Conservation (phyloP, 2,329 filamentous ascomycete genomes). For the Capronia coronata region DNA sequence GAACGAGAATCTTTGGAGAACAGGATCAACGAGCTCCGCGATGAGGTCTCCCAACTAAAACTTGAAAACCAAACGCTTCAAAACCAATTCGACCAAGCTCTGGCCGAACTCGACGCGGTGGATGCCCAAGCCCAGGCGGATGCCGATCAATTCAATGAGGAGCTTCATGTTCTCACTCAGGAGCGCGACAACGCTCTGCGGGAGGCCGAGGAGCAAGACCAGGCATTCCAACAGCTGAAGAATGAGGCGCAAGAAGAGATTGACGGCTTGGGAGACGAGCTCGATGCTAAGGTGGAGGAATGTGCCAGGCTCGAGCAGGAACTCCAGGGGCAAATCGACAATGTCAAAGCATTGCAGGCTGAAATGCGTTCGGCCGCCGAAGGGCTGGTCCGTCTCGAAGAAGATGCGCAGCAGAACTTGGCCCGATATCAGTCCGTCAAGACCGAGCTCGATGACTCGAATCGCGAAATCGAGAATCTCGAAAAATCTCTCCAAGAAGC, state of each 20-base stretch:
- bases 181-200: conserved; percentile 82
- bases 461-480: conserved; percentile 76
- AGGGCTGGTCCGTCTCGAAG: conserved; percentile 76
- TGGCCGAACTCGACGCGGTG: conserved; percentile 70
- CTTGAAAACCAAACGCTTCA: conserved; percentile 86
- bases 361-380: conserved; percentile 93
- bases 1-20: conserved; percentile 83
- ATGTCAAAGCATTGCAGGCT: conserved; percentile 81
- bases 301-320: conserved; percentile 64
- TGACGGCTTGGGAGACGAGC: conserved; percentile 54
- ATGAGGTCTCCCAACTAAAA: conserved; percentile 78
- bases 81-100: conserved; percentile 69
- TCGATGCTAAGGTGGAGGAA: conserved; percentile 65
- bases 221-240: conserved; percentile 45
- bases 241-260: conserved; percentile 56
- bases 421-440: conserved; percentile 76
- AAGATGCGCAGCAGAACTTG: conserved; percentile 74
- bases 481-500: conserved; percentile 78
- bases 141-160: conserved; percentile 69
- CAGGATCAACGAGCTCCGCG: conserved; percentile 73
- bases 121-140: conserved; percentile 72
- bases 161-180: conserved; percentile 68
- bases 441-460: conserved; percentile 72
- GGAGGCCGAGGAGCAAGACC: conserved; percentile 60
- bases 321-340: conserved; percentile 70